Conservation (phyloP, 352 stramenopile species). For the Phytopythium vexans region DNA sequence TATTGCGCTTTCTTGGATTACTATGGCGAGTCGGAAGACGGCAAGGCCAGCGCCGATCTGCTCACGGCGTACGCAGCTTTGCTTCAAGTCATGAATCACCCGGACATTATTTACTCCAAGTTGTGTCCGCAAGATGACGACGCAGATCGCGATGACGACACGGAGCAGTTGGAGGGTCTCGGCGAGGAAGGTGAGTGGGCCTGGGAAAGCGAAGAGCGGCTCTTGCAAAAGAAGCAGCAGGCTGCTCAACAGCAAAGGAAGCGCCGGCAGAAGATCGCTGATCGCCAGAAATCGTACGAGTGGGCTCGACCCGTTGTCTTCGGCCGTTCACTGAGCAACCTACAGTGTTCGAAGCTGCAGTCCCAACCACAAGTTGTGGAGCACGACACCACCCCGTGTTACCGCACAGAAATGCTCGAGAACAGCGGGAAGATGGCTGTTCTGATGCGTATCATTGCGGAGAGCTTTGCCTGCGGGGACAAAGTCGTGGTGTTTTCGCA, state of each 20-base stretch:
- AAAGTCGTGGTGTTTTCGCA: conserved; percentile 90
- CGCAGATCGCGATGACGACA: conserved; percentile 27
- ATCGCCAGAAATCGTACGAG: conserved; percentile 60
- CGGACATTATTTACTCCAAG: conserved; percentile 81
- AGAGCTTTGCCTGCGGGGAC: conserved; percentile 70
- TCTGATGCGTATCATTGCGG: conserved; percentile 66
- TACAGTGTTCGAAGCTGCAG: not conserved
- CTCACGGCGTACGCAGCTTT: conserved; percentile 76
- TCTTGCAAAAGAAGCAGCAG: conserved; percentile 46
- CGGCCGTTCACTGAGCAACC: not conserved
- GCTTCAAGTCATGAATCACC: conserved; percentile 88
- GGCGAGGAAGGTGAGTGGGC: conserved; percentile 29
- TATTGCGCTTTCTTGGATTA: conserved; percentile 77
- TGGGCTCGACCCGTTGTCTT: conserved; percentile 60
- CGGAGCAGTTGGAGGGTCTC: conserved; percentile 1
- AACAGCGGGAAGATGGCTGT: conserved; percentile 84
- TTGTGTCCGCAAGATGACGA: conserved; percentile 38
- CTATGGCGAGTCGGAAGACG: conserved; percentile 30
- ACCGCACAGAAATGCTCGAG: conserved; percentile 48
- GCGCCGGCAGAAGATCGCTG: conserved; percentile 59
- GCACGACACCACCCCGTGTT: conserved; percentile 9
- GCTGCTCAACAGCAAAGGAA: conserved; percentile 42
- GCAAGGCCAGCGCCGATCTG: conserved; percentile 50
- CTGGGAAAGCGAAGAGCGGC: conserved; percentile 66
- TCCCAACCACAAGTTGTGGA: not conserved